Percentiles rank a stretch among this genome's conserved stretches.
Evolutionary conservation across 805 yeast genomes (phyloP).

Genomic region (Nakazawaea laoshanensis): DNA sequence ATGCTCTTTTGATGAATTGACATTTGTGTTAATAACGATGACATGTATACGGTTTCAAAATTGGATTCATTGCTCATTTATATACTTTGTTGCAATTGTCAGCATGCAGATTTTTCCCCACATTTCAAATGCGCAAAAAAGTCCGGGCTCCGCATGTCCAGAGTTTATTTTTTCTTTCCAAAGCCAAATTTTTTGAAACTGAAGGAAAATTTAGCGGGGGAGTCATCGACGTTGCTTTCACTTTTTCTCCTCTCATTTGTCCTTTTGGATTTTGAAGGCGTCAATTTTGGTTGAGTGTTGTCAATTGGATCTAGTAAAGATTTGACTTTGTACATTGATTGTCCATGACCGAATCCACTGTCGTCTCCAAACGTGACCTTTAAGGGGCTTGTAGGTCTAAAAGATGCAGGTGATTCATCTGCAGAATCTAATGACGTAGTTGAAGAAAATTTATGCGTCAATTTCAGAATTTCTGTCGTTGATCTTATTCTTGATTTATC

Average conservation of each 20-base stretch:
- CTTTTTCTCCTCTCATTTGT: conserved; percentile 8
- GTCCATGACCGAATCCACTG: conserved; percentile 13
- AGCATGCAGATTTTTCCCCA: neutral
- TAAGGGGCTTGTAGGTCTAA: conserved; percentile 15
- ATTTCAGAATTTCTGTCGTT: conserved; percentile 11
- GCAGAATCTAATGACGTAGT: conserved; percentile 11
- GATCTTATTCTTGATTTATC: conserved; percentile 13
- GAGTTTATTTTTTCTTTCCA: neutral
- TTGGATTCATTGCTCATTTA: neutral
- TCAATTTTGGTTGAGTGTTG: neutral
- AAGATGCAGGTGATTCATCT: conserved; percentile 15
- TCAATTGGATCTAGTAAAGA: conserved; percentile 15
- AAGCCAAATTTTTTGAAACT: conserved; percentile 9
- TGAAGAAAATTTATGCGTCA: conserved; percentile 8
- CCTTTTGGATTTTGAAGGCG: neutral
- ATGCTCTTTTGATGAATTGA: conserved; percentile 4
- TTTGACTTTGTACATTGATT: conserved; percentile 14
- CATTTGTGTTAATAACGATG: neutral
- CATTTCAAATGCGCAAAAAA: neutral
- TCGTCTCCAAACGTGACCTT: conserved; percentile 17
- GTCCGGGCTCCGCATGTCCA: neutral
- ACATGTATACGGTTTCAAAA: neutral
- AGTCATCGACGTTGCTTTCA: conserved; percentile 1
- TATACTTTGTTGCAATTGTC: neutral
- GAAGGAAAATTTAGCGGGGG: conserved; percentile 1